Conservation (phyloP, 441 rosid genomes). For the Breynia disticha region DNA sequence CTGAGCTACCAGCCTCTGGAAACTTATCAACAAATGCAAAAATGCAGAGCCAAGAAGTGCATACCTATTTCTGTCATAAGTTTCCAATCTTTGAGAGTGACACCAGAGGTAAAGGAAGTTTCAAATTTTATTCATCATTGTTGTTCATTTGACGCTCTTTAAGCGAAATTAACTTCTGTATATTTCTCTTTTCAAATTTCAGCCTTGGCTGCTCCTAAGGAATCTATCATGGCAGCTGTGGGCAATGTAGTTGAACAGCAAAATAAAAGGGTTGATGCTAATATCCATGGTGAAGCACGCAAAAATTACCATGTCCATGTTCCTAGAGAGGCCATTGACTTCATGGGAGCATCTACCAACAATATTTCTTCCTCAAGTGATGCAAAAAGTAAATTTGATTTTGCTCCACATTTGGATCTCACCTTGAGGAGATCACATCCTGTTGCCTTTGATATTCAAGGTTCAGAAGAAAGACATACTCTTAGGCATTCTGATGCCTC, state of each 20-base stretch:
- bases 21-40: constrained; percentile 17
- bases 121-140: neutral
- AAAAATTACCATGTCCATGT: constrained; percentile 13
- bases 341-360: constrained; percentile 55
- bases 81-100: constrained; percentile 20
- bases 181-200: constrained; percentile 14
- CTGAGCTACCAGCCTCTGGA: constrained; percentile 18
- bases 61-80: constrained; percentile 18
- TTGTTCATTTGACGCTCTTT: neutral
- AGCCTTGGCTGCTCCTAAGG: constrained; percentile 19
- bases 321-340: constrained; percentile 57
- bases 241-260: constrained; percentile 22
- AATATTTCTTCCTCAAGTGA: constrained; percentile 20
- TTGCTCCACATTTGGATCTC: constrained; percentile 55
- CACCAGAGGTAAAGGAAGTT: constrained; percentile 28
- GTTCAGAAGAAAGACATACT: constrained; percentile 33
- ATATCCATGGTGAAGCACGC: constrained; percentile 17
- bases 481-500: constrained; percentile 71
- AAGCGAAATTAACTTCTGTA: neutral
- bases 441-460: constrained; percentile 29
- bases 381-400: constrained; percentile 28
- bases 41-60: constrained; percentile 21
- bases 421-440: constrained; percentile 49
- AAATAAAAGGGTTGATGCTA: constrained; percentile 23
- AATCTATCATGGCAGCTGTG: constrained; percentile 9